phyloP scores from a whole-genome alignment of 768 basidiomycete genomes.

The Bullera alba region DNA sequence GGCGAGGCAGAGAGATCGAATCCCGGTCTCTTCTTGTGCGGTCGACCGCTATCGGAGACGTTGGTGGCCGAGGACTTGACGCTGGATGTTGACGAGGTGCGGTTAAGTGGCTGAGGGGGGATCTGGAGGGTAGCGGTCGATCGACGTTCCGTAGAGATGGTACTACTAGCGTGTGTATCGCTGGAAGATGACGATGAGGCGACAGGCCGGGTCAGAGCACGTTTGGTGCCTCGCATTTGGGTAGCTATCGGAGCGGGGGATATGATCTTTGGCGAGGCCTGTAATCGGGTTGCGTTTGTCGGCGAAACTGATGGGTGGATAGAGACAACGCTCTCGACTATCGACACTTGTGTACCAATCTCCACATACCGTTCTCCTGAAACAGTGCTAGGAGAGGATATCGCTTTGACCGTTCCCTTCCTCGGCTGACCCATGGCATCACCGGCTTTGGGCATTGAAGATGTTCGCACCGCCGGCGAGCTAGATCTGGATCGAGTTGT shows the following conservation, averaged over 20 bases:
- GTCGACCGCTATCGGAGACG: slow-evolving; percentile 20
- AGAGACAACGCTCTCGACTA: not conserved
- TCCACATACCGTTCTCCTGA: not conserved
- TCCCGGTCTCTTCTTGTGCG: slow-evolving; percentile 18
- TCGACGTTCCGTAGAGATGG: not conserved
- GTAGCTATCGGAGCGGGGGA: not conserved
- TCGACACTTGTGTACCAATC: not conserved
- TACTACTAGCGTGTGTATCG: not conserved
- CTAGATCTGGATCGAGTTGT: not conserved
- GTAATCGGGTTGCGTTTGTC: not conserved
- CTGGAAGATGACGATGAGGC: not conserved
- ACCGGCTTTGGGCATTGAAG: slow-evolving; percentile 9
- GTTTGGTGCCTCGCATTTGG: slow-evolving; percentile 25
- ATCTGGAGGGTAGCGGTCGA: not conserved
- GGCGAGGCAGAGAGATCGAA: not conserved
- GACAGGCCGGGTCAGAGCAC: slow-evolving; percentile 11
- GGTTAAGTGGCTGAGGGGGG: slow-evolving; percentile 7
- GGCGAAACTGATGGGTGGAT: not conserved
- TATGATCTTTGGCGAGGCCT: not conserved
- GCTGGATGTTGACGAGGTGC: slow-evolving; percentile 16
- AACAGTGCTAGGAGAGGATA: not conserved
- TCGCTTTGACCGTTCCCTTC: slow-evolving; percentile 9
- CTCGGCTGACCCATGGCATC: slow-evolving; percentile 38
- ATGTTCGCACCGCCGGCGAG: not conserved
- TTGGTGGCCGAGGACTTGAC: slow-evolving; percentile 5